A percentile compares a stretch with the other conserved stretches of the same genome.
Evolutionary conservation across 192 early-diverging fungal genomes (phyloP).

Genomic region (Backusella circina): DNA sequence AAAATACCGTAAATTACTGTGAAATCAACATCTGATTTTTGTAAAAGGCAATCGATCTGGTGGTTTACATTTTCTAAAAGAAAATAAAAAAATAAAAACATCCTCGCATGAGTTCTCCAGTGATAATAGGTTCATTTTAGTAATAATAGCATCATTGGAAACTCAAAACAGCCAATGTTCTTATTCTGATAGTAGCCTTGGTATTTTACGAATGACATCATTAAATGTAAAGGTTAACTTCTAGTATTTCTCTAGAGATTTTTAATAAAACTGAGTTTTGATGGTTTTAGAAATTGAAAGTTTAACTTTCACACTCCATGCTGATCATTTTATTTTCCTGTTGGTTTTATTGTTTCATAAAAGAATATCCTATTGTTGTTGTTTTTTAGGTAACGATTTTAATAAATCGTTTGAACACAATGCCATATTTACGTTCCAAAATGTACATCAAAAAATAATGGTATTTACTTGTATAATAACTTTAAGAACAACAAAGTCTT

Average conservation of each 20-base stretch:
- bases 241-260: background rate
- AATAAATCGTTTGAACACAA: background rate
- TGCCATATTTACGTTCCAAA: background rate
- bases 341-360: background rate
- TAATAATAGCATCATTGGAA: background rate
- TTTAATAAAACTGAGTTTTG: background rate
- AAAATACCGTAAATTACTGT: background rate
- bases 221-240: background rate
- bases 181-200: background rate
- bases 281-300: background rate
- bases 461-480: background rate
- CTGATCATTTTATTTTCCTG: background rate
- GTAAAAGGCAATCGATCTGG: background rate
- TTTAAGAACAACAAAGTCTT: background rate
- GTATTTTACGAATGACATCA: background rate
- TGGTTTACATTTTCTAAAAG: background rate
- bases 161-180: background rate
- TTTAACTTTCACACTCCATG: background rate
- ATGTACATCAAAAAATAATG: background rate
- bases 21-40: background rate
- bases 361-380: background rate
- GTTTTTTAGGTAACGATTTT: too few relatives aligned
- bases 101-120: background rate
- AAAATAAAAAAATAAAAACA: background rate
- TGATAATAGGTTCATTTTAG: background rate